Evolutionary conservation across 2,329 filamentous ascomycete genomes (phyloP).

Genomic region (Blastomyces emzantsi): DNA sequence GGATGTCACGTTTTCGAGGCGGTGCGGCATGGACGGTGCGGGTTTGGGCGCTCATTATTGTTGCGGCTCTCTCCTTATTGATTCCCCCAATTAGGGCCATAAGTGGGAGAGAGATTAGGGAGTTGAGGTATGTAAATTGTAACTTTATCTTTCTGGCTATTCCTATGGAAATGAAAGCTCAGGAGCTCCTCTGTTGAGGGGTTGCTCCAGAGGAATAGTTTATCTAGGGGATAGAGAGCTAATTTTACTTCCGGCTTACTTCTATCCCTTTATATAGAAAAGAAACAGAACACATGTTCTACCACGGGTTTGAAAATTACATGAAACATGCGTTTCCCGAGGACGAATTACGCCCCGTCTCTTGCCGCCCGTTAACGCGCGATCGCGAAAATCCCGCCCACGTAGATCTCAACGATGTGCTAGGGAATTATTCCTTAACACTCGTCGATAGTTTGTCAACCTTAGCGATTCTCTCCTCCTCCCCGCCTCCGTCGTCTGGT

Average conservation of each 20-base stretch:
- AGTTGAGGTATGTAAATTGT: conserved; percentile 26
- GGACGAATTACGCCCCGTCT: conserved; percentile 82
- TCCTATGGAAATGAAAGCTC: not conserved
- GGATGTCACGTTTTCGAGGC: conserved; percentile 26
- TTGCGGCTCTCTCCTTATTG: conserved; percentile 29
- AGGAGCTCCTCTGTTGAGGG: not conserved
- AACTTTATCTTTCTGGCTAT: not conserved
- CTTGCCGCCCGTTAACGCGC: conserved; percentile 74
- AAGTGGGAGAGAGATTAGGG: conserved; percentile 28
- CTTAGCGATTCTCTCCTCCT: conserved; percentile 80
- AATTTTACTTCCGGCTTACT: not conserved
- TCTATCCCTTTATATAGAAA: conserved; percentile 23
- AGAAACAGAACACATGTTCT: conserved; percentile 66
- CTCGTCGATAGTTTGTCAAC: conserved; percentile 93
- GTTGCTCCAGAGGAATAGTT: not conserved
- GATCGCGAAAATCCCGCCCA: conserved; percentile 70
- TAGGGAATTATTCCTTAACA: conserved; percentile 95
- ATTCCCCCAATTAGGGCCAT: conserved; percentile 28
- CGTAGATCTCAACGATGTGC: conserved; percentile 84
- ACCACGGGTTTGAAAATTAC: conserved; percentile 94
- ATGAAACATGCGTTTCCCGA: conserved; percentile 91
- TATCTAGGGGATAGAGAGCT: not conserved
- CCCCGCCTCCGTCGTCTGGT: conserved; percentile 48
- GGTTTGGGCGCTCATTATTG: conserved; percentile 26
- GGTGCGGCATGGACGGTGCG: not conserved